phyloP scores from a whole-genome alignment of 495 filamentous ascomycete species.

The Xylaria palmicola region DNA sequence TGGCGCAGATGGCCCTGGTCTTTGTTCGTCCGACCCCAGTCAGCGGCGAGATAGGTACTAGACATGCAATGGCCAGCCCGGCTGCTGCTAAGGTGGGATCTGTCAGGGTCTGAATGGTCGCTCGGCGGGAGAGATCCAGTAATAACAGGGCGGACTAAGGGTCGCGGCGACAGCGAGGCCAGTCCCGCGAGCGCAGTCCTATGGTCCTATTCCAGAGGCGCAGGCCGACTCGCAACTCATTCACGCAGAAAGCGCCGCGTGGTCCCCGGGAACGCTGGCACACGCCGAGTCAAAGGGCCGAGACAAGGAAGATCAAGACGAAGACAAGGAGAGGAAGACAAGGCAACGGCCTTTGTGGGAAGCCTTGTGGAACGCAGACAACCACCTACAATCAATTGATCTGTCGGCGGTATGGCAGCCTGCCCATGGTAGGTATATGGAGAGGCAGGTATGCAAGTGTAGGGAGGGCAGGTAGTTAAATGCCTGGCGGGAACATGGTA shows the following conservation, averaged over 20 bases:
- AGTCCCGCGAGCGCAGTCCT: background rate
- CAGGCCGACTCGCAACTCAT: constrained; percentile 1
- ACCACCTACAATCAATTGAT: constrained; percentile 10
- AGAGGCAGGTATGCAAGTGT: too few relatives aligned
- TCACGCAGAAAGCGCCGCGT: background rate
- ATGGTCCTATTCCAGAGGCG: background rate
- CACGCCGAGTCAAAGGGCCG: constrained; percentile 1
- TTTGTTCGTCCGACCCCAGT: constrained; percentile 11
- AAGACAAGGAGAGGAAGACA: background rate
- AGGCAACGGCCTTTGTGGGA: too few relatives aligned
- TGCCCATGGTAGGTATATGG: background rate
- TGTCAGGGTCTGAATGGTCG: constrained; percentile 4
- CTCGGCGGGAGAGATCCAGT: constrained; percentile 10
- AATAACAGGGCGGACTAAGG: constrained; percentile 1
- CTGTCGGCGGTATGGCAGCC: background rate
- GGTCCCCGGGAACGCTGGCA: too few relatives aligned
- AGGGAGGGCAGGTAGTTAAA: too few relatives aligned
- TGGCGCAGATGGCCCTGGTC: constrained; percentile 11
- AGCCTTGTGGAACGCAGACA: background rate
- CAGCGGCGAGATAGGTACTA: constrained; percentile 5
- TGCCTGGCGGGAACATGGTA: background rate
- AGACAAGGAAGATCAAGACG: background rate
- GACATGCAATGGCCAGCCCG: constrained; percentile 6
- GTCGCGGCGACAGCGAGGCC: background rate
- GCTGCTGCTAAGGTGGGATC: constrained; percentile 12